Percentiles rank a stretch among this genome's conserved stretches.
These are phyloP conservation scores for Colletotrichum chrysophilum DNA, from an alignment of 2,329 filamentous ascomycete genomes.

Conservation along the genomic window DNA sequence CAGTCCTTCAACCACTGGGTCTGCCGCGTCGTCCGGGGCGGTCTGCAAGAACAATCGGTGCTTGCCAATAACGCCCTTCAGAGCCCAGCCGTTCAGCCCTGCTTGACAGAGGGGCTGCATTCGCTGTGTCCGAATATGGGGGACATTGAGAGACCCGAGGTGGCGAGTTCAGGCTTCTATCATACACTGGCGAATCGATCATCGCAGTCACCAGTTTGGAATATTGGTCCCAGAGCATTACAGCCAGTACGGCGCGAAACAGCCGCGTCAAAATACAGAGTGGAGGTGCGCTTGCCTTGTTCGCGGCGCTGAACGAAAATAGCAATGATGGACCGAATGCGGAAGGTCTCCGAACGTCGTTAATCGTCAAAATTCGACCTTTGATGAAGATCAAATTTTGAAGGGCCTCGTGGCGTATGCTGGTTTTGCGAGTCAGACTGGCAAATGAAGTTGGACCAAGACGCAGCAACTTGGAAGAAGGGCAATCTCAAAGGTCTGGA, in stretches of 20 bases:
- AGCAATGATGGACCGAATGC: not conserved
- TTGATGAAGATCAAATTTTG: not conserved
- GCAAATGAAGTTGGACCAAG: not conserved
- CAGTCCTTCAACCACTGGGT: not conserved
- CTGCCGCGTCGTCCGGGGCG: not conserved
- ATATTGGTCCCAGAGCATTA: not conserved
- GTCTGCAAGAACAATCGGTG: not conserved
- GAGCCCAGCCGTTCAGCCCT: not conserved
- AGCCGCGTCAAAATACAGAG: not conserved
- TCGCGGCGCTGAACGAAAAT: not conserved
- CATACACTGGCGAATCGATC: not conserved
- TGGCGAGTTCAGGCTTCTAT: not conserved
- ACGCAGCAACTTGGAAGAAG: not conserved
- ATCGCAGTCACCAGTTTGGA: not conserved
- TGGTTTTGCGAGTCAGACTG: not conserved
- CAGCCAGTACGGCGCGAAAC: not conserved
- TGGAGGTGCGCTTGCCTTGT: not conserved
- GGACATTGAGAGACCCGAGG: not conserved
- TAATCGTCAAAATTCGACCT: not conserved
- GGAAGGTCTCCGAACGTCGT: not conserved
- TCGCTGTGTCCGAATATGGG: not conserved
- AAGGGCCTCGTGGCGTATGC: not conserved
- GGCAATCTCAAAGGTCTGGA: not conserved
- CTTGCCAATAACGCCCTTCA: not conserved
- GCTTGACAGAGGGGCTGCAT: not conserved